Evolutionary conservation across 768 basidiomycete genomes (phyloP).

Genomic region (Coprinopsis sp.): DNA sequence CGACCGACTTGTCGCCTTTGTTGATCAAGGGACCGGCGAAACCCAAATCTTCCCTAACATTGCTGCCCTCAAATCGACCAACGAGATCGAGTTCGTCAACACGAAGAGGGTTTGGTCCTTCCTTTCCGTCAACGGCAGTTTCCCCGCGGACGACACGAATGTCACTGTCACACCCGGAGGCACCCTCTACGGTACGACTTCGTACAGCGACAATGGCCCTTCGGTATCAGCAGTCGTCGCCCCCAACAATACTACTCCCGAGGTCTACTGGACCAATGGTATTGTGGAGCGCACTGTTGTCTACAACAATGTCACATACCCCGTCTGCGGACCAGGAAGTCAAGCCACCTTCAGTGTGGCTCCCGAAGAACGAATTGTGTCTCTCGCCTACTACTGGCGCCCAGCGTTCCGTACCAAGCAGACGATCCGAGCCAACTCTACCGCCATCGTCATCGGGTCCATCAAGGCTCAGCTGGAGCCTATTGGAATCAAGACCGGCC

Average conservation of each 20-base stretch:
- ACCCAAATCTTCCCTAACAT: conserved; percentile 9
- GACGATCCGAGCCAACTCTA: not conserved
- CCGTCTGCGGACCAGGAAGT: conserved; percentile 11
- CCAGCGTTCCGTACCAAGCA: not conserved
- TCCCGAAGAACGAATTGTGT: not conserved
- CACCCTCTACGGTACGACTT: conserved; percentile 2
- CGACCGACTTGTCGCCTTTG: conserved; percentile 8
- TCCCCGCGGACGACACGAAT: conserved; percentile 9
- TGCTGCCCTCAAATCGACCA: not conserved
- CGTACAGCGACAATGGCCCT: not conserved
- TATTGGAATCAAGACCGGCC: not conserved
- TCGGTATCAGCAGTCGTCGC: no score
- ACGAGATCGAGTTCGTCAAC: not conserved
- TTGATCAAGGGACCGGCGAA: conserved; percentile 8
- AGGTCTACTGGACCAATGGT: conserved; percentile 7
- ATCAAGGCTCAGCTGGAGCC: conserved; percentile 3
- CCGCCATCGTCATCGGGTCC: not conserved
- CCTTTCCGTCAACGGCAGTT: not conserved
- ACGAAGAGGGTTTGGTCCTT: not conserved
- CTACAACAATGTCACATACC: not conserved
- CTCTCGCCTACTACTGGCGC: conserved; percentile 6
- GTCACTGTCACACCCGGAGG: not conserved
- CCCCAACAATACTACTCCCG: not conserved
- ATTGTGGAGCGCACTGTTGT: conserved; percentile 1
- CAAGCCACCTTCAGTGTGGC: conserved; percentile 7